These are phyloP conservation scores for Raddia distichophylla DNA, from an alignment of 176 grass and related monocot genomes.

Conservation along the genomic window DNA sequence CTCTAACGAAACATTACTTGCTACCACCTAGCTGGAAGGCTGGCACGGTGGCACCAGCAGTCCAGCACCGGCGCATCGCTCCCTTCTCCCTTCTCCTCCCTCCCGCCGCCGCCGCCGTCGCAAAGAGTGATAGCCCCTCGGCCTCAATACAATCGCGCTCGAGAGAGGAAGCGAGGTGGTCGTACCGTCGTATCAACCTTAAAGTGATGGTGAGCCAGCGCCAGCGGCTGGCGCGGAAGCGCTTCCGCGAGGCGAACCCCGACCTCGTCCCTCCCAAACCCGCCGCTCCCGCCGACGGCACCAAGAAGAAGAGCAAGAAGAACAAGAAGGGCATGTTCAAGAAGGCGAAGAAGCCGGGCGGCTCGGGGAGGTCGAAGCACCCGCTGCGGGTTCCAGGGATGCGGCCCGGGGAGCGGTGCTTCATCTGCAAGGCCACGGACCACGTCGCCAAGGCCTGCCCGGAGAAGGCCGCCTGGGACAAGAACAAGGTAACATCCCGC, in stretches of 20 bases:
- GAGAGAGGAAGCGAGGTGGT: neutral
- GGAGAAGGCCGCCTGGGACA: slow-evolving; percentile 86
- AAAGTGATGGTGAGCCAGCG: slow-evolving; percentile 75
- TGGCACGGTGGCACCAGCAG: no score
- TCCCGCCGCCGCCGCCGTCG: slow-evolving; percentile 27
- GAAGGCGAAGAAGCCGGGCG: slow-evolving; percentile 43
- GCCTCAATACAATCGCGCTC: neutral
- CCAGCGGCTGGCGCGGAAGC: slow-evolving; percentile 66
- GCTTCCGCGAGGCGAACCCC: slow-evolving; percentile 72
- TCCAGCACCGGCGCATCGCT: neutral
- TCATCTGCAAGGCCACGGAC: slow-evolving; percentile 86
- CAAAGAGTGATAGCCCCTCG: neutral
- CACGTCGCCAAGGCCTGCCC: slow-evolving; percentile 89
- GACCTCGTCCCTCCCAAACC: slow-evolving; percentile 49
- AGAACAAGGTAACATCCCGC: slow-evolving; percentile 70
- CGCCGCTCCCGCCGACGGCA: slow-evolving; percentile 29
- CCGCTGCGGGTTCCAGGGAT: slow-evolving; percentile 81
- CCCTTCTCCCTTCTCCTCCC: neutral
- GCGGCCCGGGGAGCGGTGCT: slow-evolving; percentile 97
- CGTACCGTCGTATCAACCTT: neutral
- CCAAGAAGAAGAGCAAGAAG: slow-evolving; percentile 54
- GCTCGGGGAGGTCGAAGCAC: slow-evolving; percentile 62
- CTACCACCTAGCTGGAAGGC: no score
- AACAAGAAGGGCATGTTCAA: slow-evolving; percentile 52
- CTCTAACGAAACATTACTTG: no score